Conservation (phyloP, 176 grass and related monocot genomes). For the Melocanna baccifera region DNA sequence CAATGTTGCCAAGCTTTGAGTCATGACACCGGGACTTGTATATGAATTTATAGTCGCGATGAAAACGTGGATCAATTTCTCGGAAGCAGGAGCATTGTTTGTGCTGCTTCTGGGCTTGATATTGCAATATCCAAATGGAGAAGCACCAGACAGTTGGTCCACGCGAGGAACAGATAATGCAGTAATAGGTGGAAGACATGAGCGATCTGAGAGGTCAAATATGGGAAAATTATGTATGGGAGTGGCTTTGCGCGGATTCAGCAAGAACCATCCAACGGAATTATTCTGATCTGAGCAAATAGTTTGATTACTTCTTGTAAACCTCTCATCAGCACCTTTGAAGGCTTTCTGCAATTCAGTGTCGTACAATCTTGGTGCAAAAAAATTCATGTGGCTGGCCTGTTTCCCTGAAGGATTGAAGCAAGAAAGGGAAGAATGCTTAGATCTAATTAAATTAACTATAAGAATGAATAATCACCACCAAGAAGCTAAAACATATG, state of each 20-base stretch:
- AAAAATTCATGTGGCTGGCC: not conserved
- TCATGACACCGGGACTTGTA: not conserved
- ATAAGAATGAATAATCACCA: not conserved
- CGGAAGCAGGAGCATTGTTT: not conserved
- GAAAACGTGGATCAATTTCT: not conserved
- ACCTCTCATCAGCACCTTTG: constrained; percentile 8
- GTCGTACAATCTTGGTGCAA: not conserved
- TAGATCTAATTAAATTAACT: not conserved
- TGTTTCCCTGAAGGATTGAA: constrained; percentile 21
- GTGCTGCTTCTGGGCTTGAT: constrained; percentile 1
- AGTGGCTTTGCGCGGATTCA: not conserved
- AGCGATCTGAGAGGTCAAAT: not conserved
- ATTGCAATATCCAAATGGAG: not conserved
- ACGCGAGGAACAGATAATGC: not conserved
- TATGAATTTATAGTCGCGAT: constrained; percentile 17
- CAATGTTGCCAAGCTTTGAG: not conserved
- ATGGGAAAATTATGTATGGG: not conserved
- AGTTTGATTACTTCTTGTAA: not conserved
- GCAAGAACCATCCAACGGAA: constrained; percentile 6
- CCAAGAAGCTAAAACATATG: not conserved
- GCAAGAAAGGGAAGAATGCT: not conserved
- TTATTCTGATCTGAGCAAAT: not conserved
- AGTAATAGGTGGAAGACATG: not conserved
- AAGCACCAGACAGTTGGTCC: not conserved
- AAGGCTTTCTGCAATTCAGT: not conserved